phyloP scores from a whole-genome alignment of 202 grass and related monocot genomes.

The Carex arenaria region DNA sequence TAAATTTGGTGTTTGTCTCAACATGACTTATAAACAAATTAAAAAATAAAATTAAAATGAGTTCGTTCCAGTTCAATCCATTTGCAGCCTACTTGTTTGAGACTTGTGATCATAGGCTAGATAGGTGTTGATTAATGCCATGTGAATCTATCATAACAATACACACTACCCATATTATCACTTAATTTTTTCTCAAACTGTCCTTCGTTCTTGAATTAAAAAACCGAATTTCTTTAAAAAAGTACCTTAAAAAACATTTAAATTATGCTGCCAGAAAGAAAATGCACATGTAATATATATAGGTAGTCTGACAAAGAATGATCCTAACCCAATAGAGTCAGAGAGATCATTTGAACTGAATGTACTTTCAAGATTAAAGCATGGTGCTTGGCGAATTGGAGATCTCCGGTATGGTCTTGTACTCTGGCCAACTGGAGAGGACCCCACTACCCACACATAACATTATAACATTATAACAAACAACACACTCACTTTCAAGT shows the following conservation, averaged over 20 bases:
- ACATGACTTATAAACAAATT: neutral
- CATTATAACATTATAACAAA: neutral
- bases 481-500: neutral
- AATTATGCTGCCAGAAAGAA: no score
- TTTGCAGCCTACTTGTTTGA: neutral
- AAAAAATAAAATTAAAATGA: neutral
- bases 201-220: neutral
- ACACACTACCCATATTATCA: neutral
- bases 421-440: neutral
- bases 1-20: no score
- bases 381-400: neutral
- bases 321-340: neutral
- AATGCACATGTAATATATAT: no score
- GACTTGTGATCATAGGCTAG: no score
- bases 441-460: neutral
- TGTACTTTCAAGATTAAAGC: neutral
- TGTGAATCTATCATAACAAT: no score
- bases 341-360: neutral
- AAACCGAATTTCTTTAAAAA: neutral
- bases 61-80: neutral
- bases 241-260: no score
- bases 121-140: no score
- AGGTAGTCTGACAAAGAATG: no score
- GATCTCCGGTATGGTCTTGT: neutral
- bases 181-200: neutral